Conservation (phyloP, 306 rosid genomes). For the Gillenia trifoliata region DNA sequence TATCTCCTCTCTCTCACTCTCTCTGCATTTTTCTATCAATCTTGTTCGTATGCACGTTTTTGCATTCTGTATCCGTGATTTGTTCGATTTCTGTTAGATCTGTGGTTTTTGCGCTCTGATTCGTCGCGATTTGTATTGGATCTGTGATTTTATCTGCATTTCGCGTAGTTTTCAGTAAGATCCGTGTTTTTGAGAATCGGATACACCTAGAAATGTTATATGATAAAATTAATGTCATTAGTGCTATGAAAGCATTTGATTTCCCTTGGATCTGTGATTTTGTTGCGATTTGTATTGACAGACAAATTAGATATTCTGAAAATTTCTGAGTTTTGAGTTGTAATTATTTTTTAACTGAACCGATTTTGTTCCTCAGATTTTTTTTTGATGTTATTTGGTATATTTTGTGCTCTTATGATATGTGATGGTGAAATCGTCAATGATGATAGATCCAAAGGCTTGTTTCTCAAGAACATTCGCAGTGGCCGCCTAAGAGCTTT, state of each 20-base stretch:
- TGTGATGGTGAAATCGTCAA: background rate
- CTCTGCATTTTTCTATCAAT: background rate
- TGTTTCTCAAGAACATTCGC: too few relatives aligned
- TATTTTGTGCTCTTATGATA: background rate
- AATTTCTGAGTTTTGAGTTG: too few relatives aligned
- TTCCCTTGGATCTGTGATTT: background rate
- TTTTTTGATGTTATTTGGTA: background rate
- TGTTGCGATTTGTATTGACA: background rate
- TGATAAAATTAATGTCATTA: background rate
- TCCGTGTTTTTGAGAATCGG: background rate
- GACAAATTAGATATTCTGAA: background rate
- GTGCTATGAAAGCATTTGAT: background rate
- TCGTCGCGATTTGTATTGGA: background rate
- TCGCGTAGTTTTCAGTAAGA: background rate
- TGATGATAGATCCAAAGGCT: accelerated
- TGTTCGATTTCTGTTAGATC: background rate
- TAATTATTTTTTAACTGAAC: background rate
- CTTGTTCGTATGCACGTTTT: background rate
- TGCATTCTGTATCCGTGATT: background rate
- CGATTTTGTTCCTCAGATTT: background rate
- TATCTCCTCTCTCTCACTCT: background rate
- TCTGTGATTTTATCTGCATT: background rate
- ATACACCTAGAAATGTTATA: background rate
- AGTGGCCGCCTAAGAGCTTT: too few relatives aligned
- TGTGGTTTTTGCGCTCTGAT: background rate